These are phyloP conservation scores for Hemerocallis citrina DNA, from an alignment of 106 monocot genomes.

Conservation along the genomic window DNA sequence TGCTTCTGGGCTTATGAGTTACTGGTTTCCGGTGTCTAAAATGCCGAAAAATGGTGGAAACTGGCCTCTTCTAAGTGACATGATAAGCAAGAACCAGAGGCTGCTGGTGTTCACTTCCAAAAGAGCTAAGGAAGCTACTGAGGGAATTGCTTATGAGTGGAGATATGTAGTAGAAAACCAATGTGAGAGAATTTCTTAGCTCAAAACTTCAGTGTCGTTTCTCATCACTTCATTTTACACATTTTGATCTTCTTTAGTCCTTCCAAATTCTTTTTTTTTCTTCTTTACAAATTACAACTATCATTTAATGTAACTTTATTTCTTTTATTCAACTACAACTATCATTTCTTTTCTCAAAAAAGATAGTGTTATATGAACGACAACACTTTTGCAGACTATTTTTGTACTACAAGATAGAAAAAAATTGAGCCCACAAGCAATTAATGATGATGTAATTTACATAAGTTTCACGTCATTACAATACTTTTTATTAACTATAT, in stretches of 20 bases:
- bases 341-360: too few species aligned
- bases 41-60: slow-evolving; percentile 63
- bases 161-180: slow-evolving; percentile 61
- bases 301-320: too few species aligned
- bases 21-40: slow-evolving; percentile 45
- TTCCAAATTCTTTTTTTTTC: background rate
- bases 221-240: background rate
- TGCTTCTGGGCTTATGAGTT: slow-evolving; percentile 44
- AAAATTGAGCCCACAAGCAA: too few species aligned
- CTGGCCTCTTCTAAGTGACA: slow-evolving; percentile 59
- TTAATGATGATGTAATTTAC: too few species aligned
- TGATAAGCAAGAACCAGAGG: slow-evolving; percentile 54
- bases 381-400: too few species aligned
- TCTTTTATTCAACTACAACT: too few species aligned
- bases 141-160: slow-evolving; percentile 71
- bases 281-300: too few species aligned
- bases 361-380: too few species aligned
- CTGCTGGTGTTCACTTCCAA: slow-evolving; percentile 74
- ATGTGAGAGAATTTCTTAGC: slow-evolving; percentile 19
- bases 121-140: slow-evolving; percentile 38
- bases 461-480: too few species aligned
- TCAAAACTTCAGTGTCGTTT: background rate
- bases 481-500: too few species aligned
- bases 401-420: too few species aligned
- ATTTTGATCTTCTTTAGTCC: too few species aligned